Percentiles rank a stretch among this genome's conserved stretches.
Conservation (phyloP, 306 rosid species). For the Datisca glomerata region DNA sequence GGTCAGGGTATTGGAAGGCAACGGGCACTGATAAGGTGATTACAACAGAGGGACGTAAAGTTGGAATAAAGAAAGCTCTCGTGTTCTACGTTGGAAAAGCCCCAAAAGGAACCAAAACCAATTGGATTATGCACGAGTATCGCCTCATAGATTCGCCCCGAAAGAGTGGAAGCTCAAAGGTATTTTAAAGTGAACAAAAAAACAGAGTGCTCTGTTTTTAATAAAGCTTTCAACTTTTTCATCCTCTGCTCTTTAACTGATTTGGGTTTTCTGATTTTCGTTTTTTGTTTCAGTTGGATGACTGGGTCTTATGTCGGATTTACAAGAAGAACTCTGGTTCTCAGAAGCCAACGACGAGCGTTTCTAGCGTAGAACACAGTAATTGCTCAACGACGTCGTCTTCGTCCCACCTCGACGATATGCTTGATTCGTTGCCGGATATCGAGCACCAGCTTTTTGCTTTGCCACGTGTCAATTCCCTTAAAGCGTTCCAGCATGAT, state of each 20-base stretch:
- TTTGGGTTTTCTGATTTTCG: no score
- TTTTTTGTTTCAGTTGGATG: conserved; percentile 50
- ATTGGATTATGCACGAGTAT: conserved; percentile 94
- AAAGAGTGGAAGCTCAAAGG: conserved; percentile 54
- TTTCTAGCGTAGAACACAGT: conserved; percentile 38
- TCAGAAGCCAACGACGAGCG: conserved; percentile 26
- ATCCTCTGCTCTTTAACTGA: no score
- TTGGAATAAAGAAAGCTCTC: conserved; percentile 72
- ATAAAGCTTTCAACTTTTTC: no score
- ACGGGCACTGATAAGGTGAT: conserved; percentile 75
- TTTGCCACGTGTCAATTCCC: conserved; percentile 47
- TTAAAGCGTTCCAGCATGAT: conserved; percentile 30
- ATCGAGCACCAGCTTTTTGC: conserved; percentile 36
- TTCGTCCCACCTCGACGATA: conserved; percentile 56
- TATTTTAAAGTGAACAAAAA: no score
- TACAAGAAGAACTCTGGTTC: conserved; percentile 61
- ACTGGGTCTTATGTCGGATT: conserved; percentile 92
- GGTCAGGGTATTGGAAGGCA: conserved; percentile 88
- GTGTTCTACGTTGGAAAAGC: conserved; percentile 86
- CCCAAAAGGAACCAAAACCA: conserved; percentile 78
- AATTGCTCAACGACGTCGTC: conserved; percentile 46
- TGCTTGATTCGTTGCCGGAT: conserved; percentile 55
- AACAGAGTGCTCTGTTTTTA: no score
- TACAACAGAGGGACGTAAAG: conserved; percentile 64
- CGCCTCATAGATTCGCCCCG: conserved; percentile 51